phyloP scores from a whole-genome alignment of 2,329 filamentous ascomycete genomes.

The Trichocomaceae sp. region DNA sequence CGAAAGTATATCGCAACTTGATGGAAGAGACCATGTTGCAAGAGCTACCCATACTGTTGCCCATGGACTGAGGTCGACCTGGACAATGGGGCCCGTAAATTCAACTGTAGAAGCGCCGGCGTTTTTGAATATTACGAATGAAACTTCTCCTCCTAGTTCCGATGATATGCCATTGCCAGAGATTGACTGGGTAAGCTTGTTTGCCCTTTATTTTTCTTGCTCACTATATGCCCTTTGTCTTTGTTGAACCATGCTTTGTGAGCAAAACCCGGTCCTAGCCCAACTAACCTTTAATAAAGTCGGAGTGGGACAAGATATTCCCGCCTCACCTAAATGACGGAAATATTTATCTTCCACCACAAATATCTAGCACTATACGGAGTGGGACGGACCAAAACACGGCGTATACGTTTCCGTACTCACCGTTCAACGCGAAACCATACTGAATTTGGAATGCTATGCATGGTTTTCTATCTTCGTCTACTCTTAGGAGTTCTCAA shows the following conservation, averaged over 20 bases:
- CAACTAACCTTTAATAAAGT: slow-evolving; percentile 15
- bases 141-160: slow-evolving; percentile 14
- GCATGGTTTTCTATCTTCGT: no score
- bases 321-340: slow-evolving; percentile 47
- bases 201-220: background rate
- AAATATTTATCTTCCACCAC: slow-evolving; percentile 44
- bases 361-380: slow-evolving; percentile 14
- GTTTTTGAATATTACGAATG: background rate
- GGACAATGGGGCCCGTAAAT: slow-evolving; percentile 10
- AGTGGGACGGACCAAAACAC: slow-evolving; percentile 14
- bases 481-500: no score
- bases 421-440: slow-evolving; percentile 3
- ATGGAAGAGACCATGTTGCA: background rate
- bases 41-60: background rate
- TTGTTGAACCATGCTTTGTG: background rate
- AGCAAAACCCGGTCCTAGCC: background rate
- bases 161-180: slow-evolving; percentile 41
- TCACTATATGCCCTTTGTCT: background rate
- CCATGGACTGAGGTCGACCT: background rate
- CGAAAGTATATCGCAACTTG: background rate
- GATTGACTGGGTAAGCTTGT: slow-evolving; percentile 58
- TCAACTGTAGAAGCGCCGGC: slow-evolving; percentile 13
- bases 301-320: slow-evolving; percentile 32
- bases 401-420: slow-evolving; percentile 9
- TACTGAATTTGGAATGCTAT: background rate